Base-by-base conservation (phyloP, 176 grass and related monocot species). In the Oryza brachyantha region DNA sequence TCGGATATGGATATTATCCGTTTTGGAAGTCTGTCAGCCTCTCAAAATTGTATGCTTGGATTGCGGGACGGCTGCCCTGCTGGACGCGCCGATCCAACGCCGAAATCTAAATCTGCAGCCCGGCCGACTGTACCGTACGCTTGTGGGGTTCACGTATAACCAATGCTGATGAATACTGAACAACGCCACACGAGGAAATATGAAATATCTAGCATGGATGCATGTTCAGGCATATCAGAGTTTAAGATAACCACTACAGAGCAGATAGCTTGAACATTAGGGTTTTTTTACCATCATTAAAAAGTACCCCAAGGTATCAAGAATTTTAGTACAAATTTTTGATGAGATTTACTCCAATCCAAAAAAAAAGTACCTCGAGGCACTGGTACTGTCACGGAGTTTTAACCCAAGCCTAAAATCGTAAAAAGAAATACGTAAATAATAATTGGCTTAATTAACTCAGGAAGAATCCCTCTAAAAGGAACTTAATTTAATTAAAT, bases 1-100 rank as follows among this genome's bases (percentile, higher is more conserved):
- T 79, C 27, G 77, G 91, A 93, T 90, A 85, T 85, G 85, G 82
- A 76, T 79, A 93, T 82, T 93, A 93, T 93, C 91, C 78, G 55
- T 67, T 58, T 32, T 83, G 12, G 71, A 74, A 79, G 76, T 88
- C 81, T 78, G 35, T 64, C 48, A 29, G 78, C 91, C 91, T 85
- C 80, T 77, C 82, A 90, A 86, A 78, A 67, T 55, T 58, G 24
- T 46, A 19, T 63, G 32, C 58, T 74, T 31, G 24, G 11, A 75
- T 71, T 0, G 13, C n/a, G 7, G 37, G 46, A 50, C 48, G 48
- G n/a, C 32, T 10, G 43, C 24, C 4, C 42, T 10, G 71, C 66
- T 55, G 13, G 43, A 16, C 24, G 52, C 52, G n/a, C 28, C 36
- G 10, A 34, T 31, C 57, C 3, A n/a, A 66, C 61, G 13, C 16